Base-by-base conservation (phyloP, 192 early-diverging fungal species). In the Coemansia erecta region DNA sequence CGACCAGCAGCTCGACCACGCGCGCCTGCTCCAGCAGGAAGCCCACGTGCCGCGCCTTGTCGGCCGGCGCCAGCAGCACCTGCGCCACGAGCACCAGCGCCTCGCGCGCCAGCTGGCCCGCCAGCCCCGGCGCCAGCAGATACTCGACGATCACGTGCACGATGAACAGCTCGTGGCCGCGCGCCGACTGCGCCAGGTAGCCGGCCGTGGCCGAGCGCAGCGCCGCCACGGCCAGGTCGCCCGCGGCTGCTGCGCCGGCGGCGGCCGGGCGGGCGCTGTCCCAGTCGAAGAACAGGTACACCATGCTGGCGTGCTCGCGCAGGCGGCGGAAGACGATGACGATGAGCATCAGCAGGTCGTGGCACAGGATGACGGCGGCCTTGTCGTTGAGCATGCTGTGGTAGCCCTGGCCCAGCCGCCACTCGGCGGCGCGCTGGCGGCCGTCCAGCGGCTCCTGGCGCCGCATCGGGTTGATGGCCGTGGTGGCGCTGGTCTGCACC, bases 281-380 rank as follows among this genome's bases (percentile, higher is more conserved):
- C 64, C 68, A 74, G 59, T 80, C 78, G 22, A 80, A 73, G 23
- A 80, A 73, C 58, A 80, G 54, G n/a, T 65, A 41, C 33, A 68
- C 68, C 63, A 74, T 60, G 35, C 21, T 53, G 39, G 61, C 41
- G 43, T 80, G 78, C 45, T 69, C 71, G 8, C 68, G 53, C 28
- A 80, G 64, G 4, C 71, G 78, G 3, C 40, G 18, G 49, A 80
- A 70, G 44, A 80, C 48, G 8, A 62, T 64, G 41, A 64, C 67
- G 8, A 80, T 62, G 2, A 73, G 65, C 22, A 52, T 49, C 41
- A 80, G 51, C 21, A 74, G 47, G 11, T 70, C 72, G 31, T 80
- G 72, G 46, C 61, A 58, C 19, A 74, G 61, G 2, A 69, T 40
- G 1, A 64, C 67, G 0, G 63, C 47, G 0, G 54, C n/a, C 11